These are phyloP conservation scores for Linnemannia elongata DNA, from an alignment of 192 early-diverging fungal species.

Conservation along the genomic window DNA sequence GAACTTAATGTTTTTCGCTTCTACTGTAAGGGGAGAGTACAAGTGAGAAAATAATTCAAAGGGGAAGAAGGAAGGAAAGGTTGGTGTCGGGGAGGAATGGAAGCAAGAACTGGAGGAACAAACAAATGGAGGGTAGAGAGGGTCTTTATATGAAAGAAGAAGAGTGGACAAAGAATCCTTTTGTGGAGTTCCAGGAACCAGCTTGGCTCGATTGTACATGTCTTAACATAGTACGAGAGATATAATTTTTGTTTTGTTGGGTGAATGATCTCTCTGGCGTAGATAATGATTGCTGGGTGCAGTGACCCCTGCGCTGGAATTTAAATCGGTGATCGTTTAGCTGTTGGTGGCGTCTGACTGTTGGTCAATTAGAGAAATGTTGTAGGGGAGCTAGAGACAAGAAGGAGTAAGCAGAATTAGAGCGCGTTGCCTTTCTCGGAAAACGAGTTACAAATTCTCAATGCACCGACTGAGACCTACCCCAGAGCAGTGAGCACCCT, in stretches of 20 bases:
- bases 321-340: not conserved
- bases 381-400: not conserved
- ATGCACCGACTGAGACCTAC: slow-evolving; percentile 2
- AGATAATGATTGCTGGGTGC: not conserved
- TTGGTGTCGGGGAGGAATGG: not conserved
- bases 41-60: not conserved
- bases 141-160: not conserved
- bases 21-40: not conserved
- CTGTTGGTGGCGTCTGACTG: not conserved
- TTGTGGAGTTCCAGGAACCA: not conserved
- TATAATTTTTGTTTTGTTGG: not conserved
- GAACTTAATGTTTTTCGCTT: not conserved
- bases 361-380: not conserved
- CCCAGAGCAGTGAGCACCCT: not conserved
- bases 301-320: not conserved
- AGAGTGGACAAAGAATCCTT: not conserved
- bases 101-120: not conserved
- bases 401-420: not conserved
- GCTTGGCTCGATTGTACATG: not conserved
- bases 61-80: not conserved
- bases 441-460: not conserved
- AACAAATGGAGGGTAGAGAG: not conserved
- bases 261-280: not conserved
- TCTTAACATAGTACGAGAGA: not conserved
- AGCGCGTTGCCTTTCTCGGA: slow-evolving; percentile 9